Conservation (phyloP, 2,329 filamentous ascomycete species). For the Neurospora sp. region DNA sequence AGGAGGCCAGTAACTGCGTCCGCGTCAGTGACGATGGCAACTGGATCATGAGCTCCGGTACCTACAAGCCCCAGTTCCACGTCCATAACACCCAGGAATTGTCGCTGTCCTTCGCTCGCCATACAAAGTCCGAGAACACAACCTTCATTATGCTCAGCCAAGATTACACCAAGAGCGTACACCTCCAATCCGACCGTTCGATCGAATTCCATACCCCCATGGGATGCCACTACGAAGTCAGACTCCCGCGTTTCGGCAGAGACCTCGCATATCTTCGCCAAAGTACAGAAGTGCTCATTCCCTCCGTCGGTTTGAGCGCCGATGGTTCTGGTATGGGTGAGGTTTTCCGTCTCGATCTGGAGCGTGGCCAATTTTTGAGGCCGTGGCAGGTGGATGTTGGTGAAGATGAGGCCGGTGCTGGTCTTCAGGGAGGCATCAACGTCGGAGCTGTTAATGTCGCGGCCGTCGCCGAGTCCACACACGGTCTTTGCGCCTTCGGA, state of each 20-base stretch:
- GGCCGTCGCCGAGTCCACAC: constrained; percentile 77
- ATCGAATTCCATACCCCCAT: constrained; percentile 88
- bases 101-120: constrained; percentile 84
- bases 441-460: constrained; percentile 81
- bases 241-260: constrained; percentile 85
- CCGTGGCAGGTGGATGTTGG: constrained; percentile 88
- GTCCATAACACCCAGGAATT: constrained; percentile 91
- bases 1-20: constrained; percentile 76
- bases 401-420: constrained; percentile 64
- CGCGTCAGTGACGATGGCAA: constrained; percentile 89
- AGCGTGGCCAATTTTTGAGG: constrained; percentile 87
- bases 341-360: constrained; percentile 85
- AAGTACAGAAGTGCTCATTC: constrained; percentile 68
- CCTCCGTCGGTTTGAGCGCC: constrained; percentile 75
- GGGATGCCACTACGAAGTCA: constrained; percentile 80
- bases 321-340: constrained; percentile 69
- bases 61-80: constrained; percentile 67
- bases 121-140: constrained; percentile 85
- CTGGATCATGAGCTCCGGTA: constrained; percentile 93
- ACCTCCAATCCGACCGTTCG: constrained; percentile 83
- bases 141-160: constrained; percentile 81
- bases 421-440: constrained; percentile 77
- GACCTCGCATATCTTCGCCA: constrained; percentile 70
- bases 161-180: constrained; percentile 90
- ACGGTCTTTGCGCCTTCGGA: constrained; percentile 86